Evolutionary conservation across 768 basidiomycete genomes (phyloP).

Genomic region (Boletus coccyginus): DNA sequence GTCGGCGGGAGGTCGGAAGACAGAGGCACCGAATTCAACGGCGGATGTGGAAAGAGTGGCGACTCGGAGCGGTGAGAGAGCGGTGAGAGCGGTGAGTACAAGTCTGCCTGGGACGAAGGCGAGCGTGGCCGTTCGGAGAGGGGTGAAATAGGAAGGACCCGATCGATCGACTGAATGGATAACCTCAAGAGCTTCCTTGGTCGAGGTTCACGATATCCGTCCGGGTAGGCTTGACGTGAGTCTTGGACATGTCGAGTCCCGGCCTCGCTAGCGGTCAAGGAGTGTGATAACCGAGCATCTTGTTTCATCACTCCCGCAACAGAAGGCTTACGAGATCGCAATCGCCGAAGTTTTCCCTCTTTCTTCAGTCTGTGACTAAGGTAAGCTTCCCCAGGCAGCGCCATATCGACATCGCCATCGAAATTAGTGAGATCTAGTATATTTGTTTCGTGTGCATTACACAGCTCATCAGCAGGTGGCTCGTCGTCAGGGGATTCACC

Average conservation of each 20-base stretch:
- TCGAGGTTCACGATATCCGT: background rate
- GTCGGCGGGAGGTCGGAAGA: conserved; percentile 2
- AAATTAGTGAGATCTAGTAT: conserved; percentile 72
- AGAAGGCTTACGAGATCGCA: conserved; percentile 36
- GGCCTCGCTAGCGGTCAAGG: background rate
- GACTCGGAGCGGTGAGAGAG: conserved; percentile 9
- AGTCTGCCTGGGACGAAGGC: conserved; percentile 13
- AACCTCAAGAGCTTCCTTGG: background rate
- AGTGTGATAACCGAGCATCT: conserved; percentile 5
- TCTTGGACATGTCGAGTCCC: background rate
- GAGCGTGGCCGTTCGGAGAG: conserved; percentile 16
- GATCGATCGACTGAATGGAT: conserved; percentile 21
- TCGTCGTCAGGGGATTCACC: conserved; percentile 33
- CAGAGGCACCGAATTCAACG: background rate
- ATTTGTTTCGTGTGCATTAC: conserved; percentile 44
- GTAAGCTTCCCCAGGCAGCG: conserved; percentile 52
- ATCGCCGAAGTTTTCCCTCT: conserved; percentile 59
- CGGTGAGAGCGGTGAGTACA: conserved; percentile 8
- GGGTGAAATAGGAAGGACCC: conserved; percentile 18
- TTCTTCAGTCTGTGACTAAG: conserved; percentile 53
- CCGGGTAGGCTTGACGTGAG: background rate
- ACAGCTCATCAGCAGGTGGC: conserved; percentile 30
- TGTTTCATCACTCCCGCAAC: conserved; percentile 7
- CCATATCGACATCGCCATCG: conserved; percentile 67
- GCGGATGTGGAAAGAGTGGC: background rate